Conservation (phyloP, 495 filamentous ascomycete genomes). For the Aspergillus asperescens region DNA sequence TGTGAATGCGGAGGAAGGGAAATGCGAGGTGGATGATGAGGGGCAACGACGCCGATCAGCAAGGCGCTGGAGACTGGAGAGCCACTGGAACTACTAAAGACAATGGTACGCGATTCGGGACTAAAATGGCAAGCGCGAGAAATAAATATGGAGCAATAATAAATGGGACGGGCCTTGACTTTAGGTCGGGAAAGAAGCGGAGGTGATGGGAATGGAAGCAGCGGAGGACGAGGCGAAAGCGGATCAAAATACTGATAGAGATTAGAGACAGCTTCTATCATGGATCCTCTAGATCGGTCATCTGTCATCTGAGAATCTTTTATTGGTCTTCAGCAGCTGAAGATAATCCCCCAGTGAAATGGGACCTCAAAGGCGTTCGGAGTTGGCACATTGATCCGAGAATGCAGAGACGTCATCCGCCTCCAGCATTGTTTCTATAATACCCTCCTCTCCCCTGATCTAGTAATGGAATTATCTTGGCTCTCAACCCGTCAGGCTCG, state of each 20-base stretch:
- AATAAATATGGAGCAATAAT: background rate
- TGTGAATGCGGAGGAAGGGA: conserved; percentile 3
- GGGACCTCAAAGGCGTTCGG: background rate
- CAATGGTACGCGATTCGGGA: conserved; percentile 6
- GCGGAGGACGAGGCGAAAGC: too few species aligned
- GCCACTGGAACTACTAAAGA: background rate
- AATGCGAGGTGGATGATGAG: background rate
- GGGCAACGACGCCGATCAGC: background rate
- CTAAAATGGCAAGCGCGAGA: background rate
- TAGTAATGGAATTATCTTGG: background rate
- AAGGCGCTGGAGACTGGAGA: background rate
- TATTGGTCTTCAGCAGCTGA: background rate
- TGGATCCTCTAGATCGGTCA: too few species aligned
- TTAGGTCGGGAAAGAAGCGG: background rate
- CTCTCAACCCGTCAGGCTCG: too few species aligned
- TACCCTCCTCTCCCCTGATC: background rate
- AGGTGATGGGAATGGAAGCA: too few species aligned
- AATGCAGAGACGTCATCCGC: conserved; percentile 4
- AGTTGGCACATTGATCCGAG: conserved; percentile 2
- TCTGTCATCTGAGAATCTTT: background rate
- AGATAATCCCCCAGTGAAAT: background rate
- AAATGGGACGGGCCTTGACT: too few species aligned
- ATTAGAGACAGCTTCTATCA: background rate
- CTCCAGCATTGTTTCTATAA: background rate
- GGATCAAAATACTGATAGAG: too few species aligned